Conservation (phyloP, 2,329 filamentous ascomycete species). For the Hysterium pulicare region DNA sequence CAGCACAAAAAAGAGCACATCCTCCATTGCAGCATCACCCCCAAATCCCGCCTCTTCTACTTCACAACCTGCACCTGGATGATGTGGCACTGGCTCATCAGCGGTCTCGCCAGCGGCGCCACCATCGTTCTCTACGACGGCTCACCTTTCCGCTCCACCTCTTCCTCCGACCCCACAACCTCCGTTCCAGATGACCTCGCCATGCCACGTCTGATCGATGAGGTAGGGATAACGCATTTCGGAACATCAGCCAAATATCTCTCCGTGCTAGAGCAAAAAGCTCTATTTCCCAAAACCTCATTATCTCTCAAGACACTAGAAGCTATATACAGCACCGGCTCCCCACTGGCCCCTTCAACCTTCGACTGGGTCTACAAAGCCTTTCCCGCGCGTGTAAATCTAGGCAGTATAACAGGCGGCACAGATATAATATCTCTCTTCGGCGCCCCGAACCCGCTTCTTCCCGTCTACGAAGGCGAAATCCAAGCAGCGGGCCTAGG, state of each 20-base stretch:
- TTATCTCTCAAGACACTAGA: conserved; percentile 60
- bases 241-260: conserved; percentile 94
- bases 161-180: conserved; percentile 39
- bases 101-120: conserved; percentile 75
- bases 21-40: conserved; percentile 76
- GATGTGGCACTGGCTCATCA: conserved; percentile 99
- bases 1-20: conserved; percentile 97
- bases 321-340: conserved; percentile 92
- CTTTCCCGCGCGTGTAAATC: conserved; percentile 76
- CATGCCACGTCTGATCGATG: conserved; percentile 76
- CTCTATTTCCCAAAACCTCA: conserved; percentile 23
- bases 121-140: conserved; percentile 89
- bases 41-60: conserved; percentile 76
- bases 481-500: conserved; percentile 50
- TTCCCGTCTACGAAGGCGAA: conserved; percentile 49
- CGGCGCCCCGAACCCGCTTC: conserved; percentile 67
- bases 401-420: conserved; percentile 90
- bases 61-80: conserved; percentile 97
- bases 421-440: conserved; percentile 97
- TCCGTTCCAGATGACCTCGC: conserved; percentile 69
- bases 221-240: conserved; percentile 83
- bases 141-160: conserved; percentile 68
- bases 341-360: conserved; percentile 86
- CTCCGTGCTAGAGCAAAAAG: conserved; percentile 79
- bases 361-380: conserved; percentile 85